Percentiles rank a stretch among this genome's conserved stretches.
Evolutionary conservation across 225 moss, liverwort and hornwort species (phyloP).

Genomic region (Polytrichum commune): DNA sequence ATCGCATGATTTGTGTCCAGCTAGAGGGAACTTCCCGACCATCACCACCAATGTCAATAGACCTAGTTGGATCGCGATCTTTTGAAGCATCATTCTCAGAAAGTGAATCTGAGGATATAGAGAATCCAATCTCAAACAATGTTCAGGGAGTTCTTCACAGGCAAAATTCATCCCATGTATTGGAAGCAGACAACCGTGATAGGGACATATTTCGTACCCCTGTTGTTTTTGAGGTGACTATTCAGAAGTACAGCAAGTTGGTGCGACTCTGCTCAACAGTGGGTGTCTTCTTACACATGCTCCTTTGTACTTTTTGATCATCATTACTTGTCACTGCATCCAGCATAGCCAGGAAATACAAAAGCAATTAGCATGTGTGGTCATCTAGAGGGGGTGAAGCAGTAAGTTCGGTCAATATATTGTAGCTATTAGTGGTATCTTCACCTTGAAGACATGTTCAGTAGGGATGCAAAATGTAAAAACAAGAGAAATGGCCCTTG

Average conservation of each 20-base stretch:
- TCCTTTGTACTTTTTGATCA: no score
- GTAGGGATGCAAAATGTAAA: no score
- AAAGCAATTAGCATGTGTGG: no score
- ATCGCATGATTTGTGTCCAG: constrained; percentile 89
- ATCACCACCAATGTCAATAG: constrained; percentile 90
- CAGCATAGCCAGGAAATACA: no score
- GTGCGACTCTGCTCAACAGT: constrained; percentile 91
- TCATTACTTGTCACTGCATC: no score
- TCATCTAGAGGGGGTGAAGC: no score
- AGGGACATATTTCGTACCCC: constrained; percentile 73
- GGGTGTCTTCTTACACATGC: constrained; percentile 13
- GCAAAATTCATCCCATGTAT: constrained; percentile 66
- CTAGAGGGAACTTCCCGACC: constrained; percentile 90
- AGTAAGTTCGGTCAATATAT: no score
- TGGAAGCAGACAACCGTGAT: constrained; percentile 68
- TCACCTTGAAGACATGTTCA: no score
- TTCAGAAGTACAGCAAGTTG: constrained; percentile 95
- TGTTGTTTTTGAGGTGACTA: constrained; percentile 87
- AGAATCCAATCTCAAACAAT: constrained; percentile 30
- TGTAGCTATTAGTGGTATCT: no score
- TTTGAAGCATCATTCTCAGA: constrained; percentile 92
- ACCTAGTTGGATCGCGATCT: constrained; percentile 80
- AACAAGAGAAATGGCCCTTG: no score
- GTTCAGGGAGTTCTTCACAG: constrained; percentile 24
- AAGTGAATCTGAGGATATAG: constrained; percentile 55